Evolutionary conservation across 768 basidiomycete species (phyloP), one percentile per base, ranked within the genome.

Genomic region (Mycena galericulata): DNA sequence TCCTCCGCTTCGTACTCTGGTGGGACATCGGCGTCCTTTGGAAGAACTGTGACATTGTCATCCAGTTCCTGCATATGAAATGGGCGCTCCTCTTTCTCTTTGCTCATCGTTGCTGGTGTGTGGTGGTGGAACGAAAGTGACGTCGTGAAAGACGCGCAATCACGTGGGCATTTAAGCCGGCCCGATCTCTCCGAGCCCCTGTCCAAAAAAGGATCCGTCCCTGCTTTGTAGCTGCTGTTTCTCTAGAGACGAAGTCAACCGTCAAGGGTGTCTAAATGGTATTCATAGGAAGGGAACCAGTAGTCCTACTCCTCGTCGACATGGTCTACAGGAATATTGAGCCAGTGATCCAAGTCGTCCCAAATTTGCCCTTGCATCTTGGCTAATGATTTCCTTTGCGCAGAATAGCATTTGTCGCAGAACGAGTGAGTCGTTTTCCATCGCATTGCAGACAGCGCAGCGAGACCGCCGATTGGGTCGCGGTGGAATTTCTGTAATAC

Each of bases 51-150:
- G 15, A 67, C 64, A 40, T 70, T 54, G 58, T 69, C 71, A 32
- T 74, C 72, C 43, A 68, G 32, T 18, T 72, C 73, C 46, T 71
- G 71, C 74, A 75, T 75, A 61, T 75, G 71, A 40, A 71, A 71
- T n/a, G 73, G 74, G 6, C 14, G 8, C 14, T 14, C 8, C 22
- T 17, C 40, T 26, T 14, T 32, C 26, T 55, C 40, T 51, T 67
- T 46, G 40, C 26, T 36, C 70, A 71, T 68, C n/a, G 46, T 62
- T 50, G 32, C 12, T 29, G 34, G 17, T 18, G 24, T 11, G 58
- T 20, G 4, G 36, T 32, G 8, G 34, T 9, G 34, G 2, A n/a
- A 27, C 18, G 20, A 11, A 4, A 38, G 46, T 68, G 67, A 68
- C 54, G 15, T 68, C 67, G 62, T 68, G 30, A 27, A 14, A 20